These are phyloP conservation scores for Scopulariopsis brevicaulis DNA, from an alignment of 2,329 filamentous ascomycete species.

Conservation along the genomic window DNA sequence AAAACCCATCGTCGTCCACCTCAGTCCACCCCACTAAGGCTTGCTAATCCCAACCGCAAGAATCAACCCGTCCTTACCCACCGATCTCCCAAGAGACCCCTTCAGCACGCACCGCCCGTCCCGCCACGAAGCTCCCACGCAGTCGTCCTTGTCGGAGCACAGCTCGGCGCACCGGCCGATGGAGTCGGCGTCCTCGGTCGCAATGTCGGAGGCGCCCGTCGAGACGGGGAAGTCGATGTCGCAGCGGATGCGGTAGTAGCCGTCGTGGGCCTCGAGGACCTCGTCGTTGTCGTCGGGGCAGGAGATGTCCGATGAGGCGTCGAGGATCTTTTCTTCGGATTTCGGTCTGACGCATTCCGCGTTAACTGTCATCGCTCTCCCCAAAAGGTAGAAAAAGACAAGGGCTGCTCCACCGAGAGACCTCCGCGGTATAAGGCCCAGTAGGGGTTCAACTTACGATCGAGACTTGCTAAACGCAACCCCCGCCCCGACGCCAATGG, in stretches of 20 bases:
- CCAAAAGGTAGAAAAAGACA: too few relatives aligned
- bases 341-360: background rate
- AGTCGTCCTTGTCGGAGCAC: slow-evolving; percentile 9
- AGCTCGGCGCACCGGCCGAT: slow-evolving; percentile 13
- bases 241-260: slow-evolving; percentile 9
- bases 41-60: background rate
- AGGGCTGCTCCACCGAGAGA: background rate
- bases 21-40: background rate
- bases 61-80: background rate
- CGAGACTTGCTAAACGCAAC: slow-evolving; percentile 8
- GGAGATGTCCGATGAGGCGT: slow-evolving; percentile 7
- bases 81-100: slow-evolving; percentile 7
- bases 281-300: slow-evolving; percentile 9
- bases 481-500: slow-evolving; percentile 12
- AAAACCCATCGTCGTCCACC: background rate
- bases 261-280: slow-evolving; percentile 5
- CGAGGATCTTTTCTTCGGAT: background rate
- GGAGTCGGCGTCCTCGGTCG: slow-evolving; percentile 6
- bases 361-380: too few relatives aligned
- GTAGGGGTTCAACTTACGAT: background rate
- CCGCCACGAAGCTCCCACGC: slow-evolving; percentile 12
- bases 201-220: slow-evolving; percentile 8
- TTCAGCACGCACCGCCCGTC: slow-evolving; percentile 11
- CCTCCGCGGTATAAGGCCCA: background rate
- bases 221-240: slow-evolving; percentile 10